A percentile compares a stretch with the other conserved stretches of the same genome.
phyloP scores from a whole-genome alignment of 108 stramenopile genomes.

The Discostella stelligeroides region DNA sequence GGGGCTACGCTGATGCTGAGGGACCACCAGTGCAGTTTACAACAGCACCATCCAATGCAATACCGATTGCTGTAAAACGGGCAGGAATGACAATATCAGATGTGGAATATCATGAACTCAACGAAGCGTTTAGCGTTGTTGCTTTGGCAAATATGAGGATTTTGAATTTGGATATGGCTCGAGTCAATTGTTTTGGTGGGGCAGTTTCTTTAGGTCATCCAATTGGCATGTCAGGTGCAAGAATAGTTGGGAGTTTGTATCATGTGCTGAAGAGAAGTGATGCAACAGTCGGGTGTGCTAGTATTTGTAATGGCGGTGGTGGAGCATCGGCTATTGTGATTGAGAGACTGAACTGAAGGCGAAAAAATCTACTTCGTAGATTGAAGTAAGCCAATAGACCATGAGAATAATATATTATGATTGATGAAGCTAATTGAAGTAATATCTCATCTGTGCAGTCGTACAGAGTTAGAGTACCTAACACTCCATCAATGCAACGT shows the following conservation, averaged over 20 bases:
- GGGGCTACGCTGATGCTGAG: slow-evolving; percentile 88
- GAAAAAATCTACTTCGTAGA: too few relatives aligned
- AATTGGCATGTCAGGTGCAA: slow-evolving; percentile 92
- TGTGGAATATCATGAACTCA: slow-evolving; percentile 96
- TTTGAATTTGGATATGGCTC: slow-evolving; percentile 72
- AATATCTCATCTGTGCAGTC: too few relatives aligned
- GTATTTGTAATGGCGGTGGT: slow-evolving; percentile 98
- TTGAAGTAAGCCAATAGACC: too few relatives aligned
- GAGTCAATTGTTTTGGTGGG: slow-evolving; percentile 94
- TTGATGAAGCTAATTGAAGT: too few relatives aligned
- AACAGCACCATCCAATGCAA: slow-evolving; percentile 88
- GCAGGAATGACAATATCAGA: slow-evolving; percentile 80
- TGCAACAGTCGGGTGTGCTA: slow-evolving; percentile 89
- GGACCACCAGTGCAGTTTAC: slow-evolving; percentile 93
- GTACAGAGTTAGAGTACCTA: slow-evolving; percentile 8
- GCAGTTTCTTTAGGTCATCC: slow-evolving; percentile 96
- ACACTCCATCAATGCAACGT: too few relatives aligned
- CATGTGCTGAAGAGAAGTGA: slow-evolving; percentile 86
- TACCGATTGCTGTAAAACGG: slow-evolving; percentile 82
- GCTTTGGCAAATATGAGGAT: slow-evolving; percentile 90
- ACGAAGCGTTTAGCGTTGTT: slow-evolving; percentile 98
- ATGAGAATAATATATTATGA: too few relatives aligned
- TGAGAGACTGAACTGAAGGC: slow-evolving; percentile 83
- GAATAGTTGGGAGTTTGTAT: slow-evolving; percentile 91
- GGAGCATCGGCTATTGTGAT: slow-evolving; percentile 96